Conservation (phyloP, 2,329 filamentous ascomycete genomes). For the Monascus ruber region DNA sequence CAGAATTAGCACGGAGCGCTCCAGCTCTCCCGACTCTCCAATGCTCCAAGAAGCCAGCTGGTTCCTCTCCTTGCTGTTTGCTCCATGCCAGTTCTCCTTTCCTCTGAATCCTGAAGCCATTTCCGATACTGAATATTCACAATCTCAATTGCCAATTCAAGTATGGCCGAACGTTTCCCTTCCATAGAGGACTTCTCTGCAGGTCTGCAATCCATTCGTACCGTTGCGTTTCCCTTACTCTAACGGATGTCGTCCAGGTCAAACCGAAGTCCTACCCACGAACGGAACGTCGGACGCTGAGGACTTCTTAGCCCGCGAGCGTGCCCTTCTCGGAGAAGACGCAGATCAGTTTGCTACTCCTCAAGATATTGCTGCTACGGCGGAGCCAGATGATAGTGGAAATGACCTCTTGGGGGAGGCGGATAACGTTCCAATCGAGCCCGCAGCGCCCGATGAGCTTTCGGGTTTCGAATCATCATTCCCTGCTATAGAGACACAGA, state of each 20-base stretch:
- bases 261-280: conserved; percentile 21
- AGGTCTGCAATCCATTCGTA: conserved; percentile 29
- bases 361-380: conserved; percentile 50
- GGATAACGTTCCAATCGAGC: conserved; percentile 15
- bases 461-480: conserved; percentile 77
- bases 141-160: conserved; percentile 4
- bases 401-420: conserved; percentile 61
- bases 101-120: conserved; percentile 1
- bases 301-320: conserved; percentile 87
- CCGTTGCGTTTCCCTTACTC: conserved; percentile 9
- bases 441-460: conserved; percentile 33
- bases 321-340: conserved; percentile 81
- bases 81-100: conserved; percentile 1
- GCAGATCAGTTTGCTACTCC: conserved; percentile 77
- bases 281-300: conserved; percentile 47
- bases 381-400: conserved; percentile 51
- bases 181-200: conserved; percentile 67
- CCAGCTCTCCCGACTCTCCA: background rate
- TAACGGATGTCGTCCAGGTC: conserved; percentile 20
- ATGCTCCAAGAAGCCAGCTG: conserved; percentile 2
- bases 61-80: conserved; percentile 1
- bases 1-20: conserved; percentile 4
- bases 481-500: conserved; percentile 65
- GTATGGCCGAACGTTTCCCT: conserved; percentile 68
- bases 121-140: background rate